Base-by-base conservation (phyloP, 768 basidiomycete genomes). In the Pisolithus orientalis region DNA sequence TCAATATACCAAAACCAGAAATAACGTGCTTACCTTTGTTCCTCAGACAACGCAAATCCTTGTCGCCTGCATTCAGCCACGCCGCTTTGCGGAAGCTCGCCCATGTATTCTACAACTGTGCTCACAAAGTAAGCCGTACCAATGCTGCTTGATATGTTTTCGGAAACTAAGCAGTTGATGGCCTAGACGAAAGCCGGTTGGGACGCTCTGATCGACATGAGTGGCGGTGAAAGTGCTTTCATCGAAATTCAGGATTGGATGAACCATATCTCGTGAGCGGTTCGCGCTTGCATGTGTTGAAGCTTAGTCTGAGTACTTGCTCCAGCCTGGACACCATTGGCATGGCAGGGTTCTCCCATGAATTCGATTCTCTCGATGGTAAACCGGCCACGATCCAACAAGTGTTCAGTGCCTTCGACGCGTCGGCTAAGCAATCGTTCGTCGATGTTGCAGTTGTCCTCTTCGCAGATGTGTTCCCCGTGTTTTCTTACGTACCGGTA, bases 221-320 rank as follows among this genome's bases (percentile, higher is more conserved):
- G 37, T 43, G 46, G 53, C 1, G 34, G 50, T 17, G 56, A 46
- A 7, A 60, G 58, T 6, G 58, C 58, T 16, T 10, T 68, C 25
- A 68, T 71, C 8, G 70, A 72, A 16, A 68, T 72, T 11, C 64
- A 71, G 51, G 57, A 55, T 17, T 71, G 71, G 59, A 65, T 65
- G 65, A 67, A 65, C 48, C 61, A 57, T 40, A 48, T 67, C n/a
- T 64, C 65, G 64, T 34, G 34, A 34, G 34, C 5, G 4, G 5
- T 4, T 14, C 13, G 13, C 13, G 34, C 11, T 34, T 34, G 13
- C 34, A 14, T 34, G 3, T 34, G 11, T 34, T 34, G 34, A 34
- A 34, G 34, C 5, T 34, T 14, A 21, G 11, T 34, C 34, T 34
- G 34, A 34, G 4, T 13, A 14, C 34, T 13, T 13, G 11, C 11